These are phyloP conservation scores for Fusarium pseudocircinatum DNA, from an alignment of 2,329 filamentous ascomycete genomes.

Conservation along the genomic window DNA sequence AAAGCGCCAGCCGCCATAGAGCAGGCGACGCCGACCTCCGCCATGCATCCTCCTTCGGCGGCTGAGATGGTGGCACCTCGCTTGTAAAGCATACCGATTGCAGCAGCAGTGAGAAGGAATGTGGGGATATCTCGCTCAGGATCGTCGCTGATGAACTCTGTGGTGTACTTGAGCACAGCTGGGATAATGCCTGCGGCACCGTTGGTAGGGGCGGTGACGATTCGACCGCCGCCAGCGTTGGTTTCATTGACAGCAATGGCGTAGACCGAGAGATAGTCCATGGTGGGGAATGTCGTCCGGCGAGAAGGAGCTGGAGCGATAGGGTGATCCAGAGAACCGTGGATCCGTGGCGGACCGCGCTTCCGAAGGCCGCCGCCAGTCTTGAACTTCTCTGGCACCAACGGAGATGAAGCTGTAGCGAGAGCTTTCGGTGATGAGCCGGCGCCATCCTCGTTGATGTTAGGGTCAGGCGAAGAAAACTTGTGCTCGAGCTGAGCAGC, in stretches of 20 bases:
- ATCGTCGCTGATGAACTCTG: slow-evolving; percentile 62
- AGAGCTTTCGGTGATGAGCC: slow-evolving; percentile 4
- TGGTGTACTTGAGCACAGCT: slow-evolving; percentile 59
- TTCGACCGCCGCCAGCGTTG: slow-evolving; percentile 61
- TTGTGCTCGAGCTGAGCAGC: slow-evolving; percentile 23
- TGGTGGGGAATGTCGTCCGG: slow-evolving; percentile 59
- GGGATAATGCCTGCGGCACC: slow-evolving; percentile 62
- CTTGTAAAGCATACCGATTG: slow-evolving; percentile 64
- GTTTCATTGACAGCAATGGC: slow-evolving; percentile 64
- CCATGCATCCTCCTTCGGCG: slow-evolving; percentile 63
- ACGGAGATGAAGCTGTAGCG: background rate
- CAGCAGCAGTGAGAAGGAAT: slow-evolving; percentile 59
- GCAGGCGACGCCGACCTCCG: slow-evolving; percentile 62
- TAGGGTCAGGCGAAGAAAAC: slow-evolving; percentile 5
- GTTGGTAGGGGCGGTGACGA: slow-evolving; percentile 62
- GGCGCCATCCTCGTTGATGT: slow-evolving; percentile 9
- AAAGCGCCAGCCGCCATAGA: slow-evolving; percentile 63
- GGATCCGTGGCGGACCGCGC: slow-evolving; percentile 52
- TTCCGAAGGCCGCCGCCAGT: slow-evolving; percentile 8
- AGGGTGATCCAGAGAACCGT: slow-evolving; percentile 57
- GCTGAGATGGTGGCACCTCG: slow-evolving; percentile 62
- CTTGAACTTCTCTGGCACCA: slow-evolving; percentile 7
- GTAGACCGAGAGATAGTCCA: slow-evolving; percentile 62
- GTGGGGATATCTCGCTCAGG: slow-evolving; percentile 59
- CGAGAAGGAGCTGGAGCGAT: slow-evolving; percentile 57